Percentiles rank a stretch among this genome's conserved stretches.
Evolutionary conservation across 1,284 basidiomycete genomes (phyloP).

Genomic region (Afroboletus lepidellus): DNA sequence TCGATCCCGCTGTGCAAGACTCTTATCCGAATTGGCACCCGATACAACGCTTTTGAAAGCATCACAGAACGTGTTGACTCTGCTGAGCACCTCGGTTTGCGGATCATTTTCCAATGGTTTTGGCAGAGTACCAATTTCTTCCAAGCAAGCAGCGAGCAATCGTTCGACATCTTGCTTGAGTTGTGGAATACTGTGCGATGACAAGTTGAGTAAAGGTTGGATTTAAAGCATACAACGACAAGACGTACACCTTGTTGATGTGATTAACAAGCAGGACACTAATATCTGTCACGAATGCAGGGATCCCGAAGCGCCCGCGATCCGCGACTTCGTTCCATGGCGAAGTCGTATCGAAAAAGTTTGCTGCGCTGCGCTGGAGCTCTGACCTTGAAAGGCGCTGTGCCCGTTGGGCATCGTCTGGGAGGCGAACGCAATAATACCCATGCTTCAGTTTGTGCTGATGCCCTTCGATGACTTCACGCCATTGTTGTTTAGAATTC

Average conservation of each 20-base stretch:
- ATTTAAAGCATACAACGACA: neutral
- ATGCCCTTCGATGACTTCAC: conserved; percentile 52
- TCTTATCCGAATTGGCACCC: conserved; percentile 35
- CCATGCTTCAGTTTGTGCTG: conserved; percentile 49
- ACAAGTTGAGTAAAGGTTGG: conserved; percentile 7
- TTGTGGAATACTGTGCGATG: conserved; percentile 41
- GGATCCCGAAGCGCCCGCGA: conserved; percentile 52
- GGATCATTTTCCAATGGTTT: conserved; percentile 40
- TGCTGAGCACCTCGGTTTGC: conserved; percentile 43
- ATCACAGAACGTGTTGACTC: conserved; percentile 45
- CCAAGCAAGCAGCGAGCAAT: conserved; percentile 37
- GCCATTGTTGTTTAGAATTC: conserved; percentile 45
- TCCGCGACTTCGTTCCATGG: conserved; percentile 52
- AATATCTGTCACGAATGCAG: conserved; percentile 51
- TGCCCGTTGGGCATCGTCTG: conserved; percentile 54
- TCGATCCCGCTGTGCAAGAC: conserved; percentile 39
- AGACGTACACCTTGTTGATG: conserved; percentile 51
- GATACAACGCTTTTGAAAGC: conserved; percentile 38
- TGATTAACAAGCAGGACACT: conserved; percentile 50
- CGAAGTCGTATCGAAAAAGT: conserved; percentile 47
- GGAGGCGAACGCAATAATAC: conserved; percentile 68
- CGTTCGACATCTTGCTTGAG: conserved; percentile 37
- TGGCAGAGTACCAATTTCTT: conserved; percentile 44
- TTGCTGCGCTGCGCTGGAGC: conserved; percentile 40
- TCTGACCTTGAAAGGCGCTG: conserved; percentile 36